These are phyloP conservation scores for Agastache rugosa DNA, from an alignment of 257 asterid genomes.

Conservation along the genomic window DNA sequence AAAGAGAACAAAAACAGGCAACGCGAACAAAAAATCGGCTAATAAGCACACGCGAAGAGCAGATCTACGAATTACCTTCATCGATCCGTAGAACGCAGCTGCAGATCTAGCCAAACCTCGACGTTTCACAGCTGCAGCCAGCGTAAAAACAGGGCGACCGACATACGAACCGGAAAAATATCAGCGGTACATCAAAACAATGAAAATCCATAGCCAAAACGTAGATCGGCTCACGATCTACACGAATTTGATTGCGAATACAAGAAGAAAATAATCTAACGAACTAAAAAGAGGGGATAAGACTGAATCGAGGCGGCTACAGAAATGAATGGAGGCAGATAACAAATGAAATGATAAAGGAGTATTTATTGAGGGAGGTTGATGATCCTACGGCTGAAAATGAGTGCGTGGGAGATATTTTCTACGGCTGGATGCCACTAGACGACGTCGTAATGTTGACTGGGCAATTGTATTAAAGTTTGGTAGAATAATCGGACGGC, in stretches of 20 bases:
- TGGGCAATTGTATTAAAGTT: not conserved
- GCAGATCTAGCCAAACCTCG: constrained; percentile 24
- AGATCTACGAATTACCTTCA: constrained; percentile 21
- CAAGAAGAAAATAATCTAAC: not conserved
- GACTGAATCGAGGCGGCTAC: not conserved
- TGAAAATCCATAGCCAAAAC: constrained; percentile 40
- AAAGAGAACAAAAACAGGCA: not conserved
- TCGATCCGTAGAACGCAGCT: not conserved
- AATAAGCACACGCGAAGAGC: not conserved
- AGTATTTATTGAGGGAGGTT: constrained; percentile 41
- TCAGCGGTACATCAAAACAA: not conserved
- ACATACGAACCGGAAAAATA: not conserved
- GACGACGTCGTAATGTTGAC: constrained; percentile 36
- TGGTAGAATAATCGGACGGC: constrained; percentile 47
- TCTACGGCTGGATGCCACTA: constrained; percentile 43
- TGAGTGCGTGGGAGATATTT: constrained; percentile 14
- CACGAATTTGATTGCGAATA: not conserved
- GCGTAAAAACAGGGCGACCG: not conserved
- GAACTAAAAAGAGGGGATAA: too few species aligned
- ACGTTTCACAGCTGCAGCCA: not conserved
- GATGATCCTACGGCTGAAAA: constrained; percentile 54
- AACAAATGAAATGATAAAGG: not conserved
- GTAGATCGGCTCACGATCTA: constrained; percentile 51
- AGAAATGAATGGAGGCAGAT: not conserved
- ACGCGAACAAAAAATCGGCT: not conserved